These are phyloP conservation scores for Mycena polygramma DNA, from an alignment of 768 basidiomycete genomes.

Conservation along the genomic window DNA sequence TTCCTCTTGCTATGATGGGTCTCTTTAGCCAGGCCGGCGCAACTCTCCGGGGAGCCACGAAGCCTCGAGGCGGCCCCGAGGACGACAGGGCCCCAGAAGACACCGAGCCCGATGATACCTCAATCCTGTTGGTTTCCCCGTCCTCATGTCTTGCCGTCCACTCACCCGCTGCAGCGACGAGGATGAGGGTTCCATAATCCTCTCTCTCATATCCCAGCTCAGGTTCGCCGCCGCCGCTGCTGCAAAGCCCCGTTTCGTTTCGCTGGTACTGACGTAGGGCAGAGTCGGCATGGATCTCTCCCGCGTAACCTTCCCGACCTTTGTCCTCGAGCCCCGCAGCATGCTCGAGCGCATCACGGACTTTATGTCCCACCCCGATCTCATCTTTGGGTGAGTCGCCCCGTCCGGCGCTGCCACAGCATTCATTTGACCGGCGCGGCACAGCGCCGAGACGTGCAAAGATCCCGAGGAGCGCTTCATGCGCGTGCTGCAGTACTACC, in stretches of 20 bases:
- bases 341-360: constrained; percentile 99
- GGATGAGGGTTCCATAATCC: constrained; percentile 92
- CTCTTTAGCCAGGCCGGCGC: constrained; percentile 79
- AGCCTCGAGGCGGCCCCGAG: constrained; percentile 76
- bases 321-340: constrained; percentile 96
- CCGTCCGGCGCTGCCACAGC: constrained; percentile 18
- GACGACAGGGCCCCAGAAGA: constrained; percentile 83
- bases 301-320: constrained; percentile 93
- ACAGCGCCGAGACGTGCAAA: constrained; percentile 82
- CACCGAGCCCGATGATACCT: constrained; percentile 90
- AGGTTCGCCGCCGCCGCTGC: constrained; percentile 62
- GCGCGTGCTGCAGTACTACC: constrained; percentile 92
- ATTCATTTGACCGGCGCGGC: constrained; percentile 24
- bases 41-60: constrained; percentile 60
- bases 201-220: constrained; percentile 90
- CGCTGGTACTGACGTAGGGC: constrained; percentile 19
- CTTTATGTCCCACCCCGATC: constrained; percentile 99
- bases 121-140: constrained; percentile 77
- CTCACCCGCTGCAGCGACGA: constrained; percentile 77
- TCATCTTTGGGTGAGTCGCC: constrained; percentile 87
- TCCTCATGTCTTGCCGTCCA: constrained; percentile 44
- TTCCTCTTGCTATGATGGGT: constrained; percentile 73
- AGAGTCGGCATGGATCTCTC: constrained; percentile 98
- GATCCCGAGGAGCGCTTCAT: constrained; percentile 94
- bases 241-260: background rate